phyloP scores from a whole-genome alignment of 768 basidiomycete species.

The Phylloporus rhodoxanthus region DNA sequence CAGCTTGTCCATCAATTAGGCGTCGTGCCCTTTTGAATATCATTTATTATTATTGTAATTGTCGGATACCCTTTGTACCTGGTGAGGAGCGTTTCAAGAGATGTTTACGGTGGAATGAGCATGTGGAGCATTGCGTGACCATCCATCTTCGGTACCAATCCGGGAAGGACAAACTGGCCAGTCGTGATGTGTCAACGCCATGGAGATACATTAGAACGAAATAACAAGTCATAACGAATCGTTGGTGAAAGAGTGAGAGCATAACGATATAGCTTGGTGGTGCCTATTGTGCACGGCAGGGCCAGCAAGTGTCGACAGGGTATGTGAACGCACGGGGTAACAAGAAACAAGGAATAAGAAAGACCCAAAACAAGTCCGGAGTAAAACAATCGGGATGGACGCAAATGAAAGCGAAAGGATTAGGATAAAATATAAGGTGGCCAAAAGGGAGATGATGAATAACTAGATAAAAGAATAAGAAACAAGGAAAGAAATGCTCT shows the following conservation, averaged over 20 bases:
- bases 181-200: not conserved
- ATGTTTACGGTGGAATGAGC: not conserved
- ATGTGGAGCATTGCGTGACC: not conserved
- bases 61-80: not conserved
- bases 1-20: constrained; percentile 41
- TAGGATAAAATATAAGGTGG: constrained; percentile 22
- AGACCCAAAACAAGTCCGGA: constrained; percentile 11
- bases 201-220: constrained; percentile 24
- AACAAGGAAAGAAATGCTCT: constrained; percentile 13
- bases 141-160: not conserved
- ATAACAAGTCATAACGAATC: constrained; percentile 15
- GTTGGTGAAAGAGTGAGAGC: constrained; percentile 23
- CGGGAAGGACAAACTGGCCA: not conserved
- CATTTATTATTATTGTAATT: not conserved
- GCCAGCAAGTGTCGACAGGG: constrained; percentile 12
- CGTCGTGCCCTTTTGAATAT: too few species aligned
- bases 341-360: constrained; percentile 11
- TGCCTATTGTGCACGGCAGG: constrained; percentile 18
- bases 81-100: not conserved
- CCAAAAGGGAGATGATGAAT: constrained; percentile 18
- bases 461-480: constrained; percentile 30
- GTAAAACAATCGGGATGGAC: constrained; percentile 18
- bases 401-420: constrained; percentile 20
- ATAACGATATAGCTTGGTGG: constrained; percentile 21
- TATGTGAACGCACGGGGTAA: constrained; percentile 24